These are phyloP conservation scores for Lachancea lanzarotensis DNA, from an alignment of 805 yeast species.

Conservation along the genomic window DNA sequence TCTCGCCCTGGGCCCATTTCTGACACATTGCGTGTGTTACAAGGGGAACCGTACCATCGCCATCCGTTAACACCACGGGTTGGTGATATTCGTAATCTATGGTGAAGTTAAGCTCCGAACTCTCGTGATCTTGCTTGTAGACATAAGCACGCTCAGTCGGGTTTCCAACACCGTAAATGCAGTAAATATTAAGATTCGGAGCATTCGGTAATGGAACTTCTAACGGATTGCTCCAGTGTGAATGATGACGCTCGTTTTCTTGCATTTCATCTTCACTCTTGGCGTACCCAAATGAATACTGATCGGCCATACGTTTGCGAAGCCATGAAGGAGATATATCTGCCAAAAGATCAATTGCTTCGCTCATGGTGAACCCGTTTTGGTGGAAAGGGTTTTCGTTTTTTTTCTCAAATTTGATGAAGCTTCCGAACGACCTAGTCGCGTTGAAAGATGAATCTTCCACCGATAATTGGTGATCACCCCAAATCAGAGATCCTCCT, in stretches of 20 bases:
- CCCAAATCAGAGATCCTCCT: constrained; percentile 92
- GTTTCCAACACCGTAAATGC: constrained; percentile 94
- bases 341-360: constrained; percentile 59
- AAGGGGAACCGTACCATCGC: constrained; percentile 92
- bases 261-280: constrained; percentile 49
- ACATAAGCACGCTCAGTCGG: constrained; percentile 92
- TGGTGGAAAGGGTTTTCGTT: constrained; percentile 10
- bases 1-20: constrained; percentile 65
- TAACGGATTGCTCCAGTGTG: constrained; percentile 90
- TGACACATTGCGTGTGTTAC: constrained; percentile 88
- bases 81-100: constrained; percentile 57
- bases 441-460: constrained; percentile 39
- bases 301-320: constrained; percentile 51
- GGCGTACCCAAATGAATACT: constrained; percentile 78
- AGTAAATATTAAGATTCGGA: constrained; percentile 80
- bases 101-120: constrained; percentile 53
- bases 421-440: constrained; percentile 57
- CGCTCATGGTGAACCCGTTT: constrained; percentile 55
- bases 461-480: constrained; percentile 66
- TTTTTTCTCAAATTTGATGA: constrained; percentile 49
- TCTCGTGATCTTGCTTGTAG: constrained; percentile 64
- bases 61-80: constrained; percentile 80
- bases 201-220: constrained; percentile 91
- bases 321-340: constrained; percentile 75
- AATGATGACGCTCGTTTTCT: constrained; percentile 60